Conservation (phyloP, 495 filamentous ascomycete species). For the Glarea lozoyensis region DNA sequence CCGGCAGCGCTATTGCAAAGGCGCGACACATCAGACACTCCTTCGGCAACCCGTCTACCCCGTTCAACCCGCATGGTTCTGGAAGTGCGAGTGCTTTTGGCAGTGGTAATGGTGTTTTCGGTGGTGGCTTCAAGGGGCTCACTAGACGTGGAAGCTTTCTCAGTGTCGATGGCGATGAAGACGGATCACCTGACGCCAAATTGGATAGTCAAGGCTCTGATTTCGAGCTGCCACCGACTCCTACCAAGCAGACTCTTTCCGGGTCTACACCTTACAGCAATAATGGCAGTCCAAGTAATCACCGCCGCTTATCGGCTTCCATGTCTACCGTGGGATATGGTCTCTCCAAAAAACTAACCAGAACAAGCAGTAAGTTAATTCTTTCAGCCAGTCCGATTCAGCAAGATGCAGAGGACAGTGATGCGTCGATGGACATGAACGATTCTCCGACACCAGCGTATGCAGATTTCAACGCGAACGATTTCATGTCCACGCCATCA, state of each 20-base stretch:
- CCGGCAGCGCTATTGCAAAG: constrained; percentile 45
- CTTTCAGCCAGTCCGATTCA: constrained; percentile 19
- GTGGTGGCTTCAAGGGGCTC: constrained; percentile 42
- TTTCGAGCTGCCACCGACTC: constrained; percentile 77
- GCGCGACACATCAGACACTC: constrained; percentile 49
- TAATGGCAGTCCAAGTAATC: constrained; percentile 19
- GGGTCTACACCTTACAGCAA: neutral
- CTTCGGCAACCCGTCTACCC: constrained; percentile 55
- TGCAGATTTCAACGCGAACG: constrained; percentile 14
- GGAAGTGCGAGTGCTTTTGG: constrained; percentile 49
- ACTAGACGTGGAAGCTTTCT: constrained; percentile 65
- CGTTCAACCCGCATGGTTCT: constrained; percentile 41
- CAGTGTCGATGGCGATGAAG: constrained; percentile 69
- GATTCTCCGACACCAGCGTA: constrained; percentile 17
- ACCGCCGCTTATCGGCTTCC: constrained; percentile 12
- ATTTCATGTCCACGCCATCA: constrained; percentile 21
- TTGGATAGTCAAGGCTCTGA: constrained; percentile 55
- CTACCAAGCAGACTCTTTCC: constrained; percentile 63
- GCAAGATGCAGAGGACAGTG: constrained; percentile 16
- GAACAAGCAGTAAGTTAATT: constrained; percentile 35
- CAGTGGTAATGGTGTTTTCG: constrained; percentile 60
- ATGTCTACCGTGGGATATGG: constrained; percentile 14
- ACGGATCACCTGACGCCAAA: constrained; percentile 35
- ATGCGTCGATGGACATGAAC: constrained; percentile 20
- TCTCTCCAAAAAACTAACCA: constrained; percentile 12